A percentile compares a stretch with the other conserved stretches of the same genome.
Evolutionary conservation across 805 yeast species (phyloP).

Genomic region (Yarrowia osloensis): DNA sequence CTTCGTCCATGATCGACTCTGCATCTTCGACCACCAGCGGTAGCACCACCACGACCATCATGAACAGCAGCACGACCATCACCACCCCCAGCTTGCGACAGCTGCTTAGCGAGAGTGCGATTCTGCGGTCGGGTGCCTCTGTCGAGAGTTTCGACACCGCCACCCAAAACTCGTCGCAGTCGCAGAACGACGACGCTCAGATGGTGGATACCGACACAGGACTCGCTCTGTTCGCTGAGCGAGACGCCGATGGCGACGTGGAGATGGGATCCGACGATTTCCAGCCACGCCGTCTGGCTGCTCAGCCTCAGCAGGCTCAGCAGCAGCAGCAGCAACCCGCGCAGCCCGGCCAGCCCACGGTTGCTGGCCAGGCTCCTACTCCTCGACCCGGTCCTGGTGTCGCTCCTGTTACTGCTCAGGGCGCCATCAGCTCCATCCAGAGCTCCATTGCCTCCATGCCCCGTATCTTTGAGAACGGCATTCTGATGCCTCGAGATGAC

Average conservation of each 20-base stretch:
- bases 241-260: slow-evolving; percentile 23
- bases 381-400: slow-evolving; percentile 23
- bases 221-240: slow-evolving; percentile 17
- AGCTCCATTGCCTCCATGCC: slow-evolving; percentile 43
- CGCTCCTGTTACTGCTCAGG: slow-evolving; percentile 25
- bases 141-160: neutral
- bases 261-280: slow-evolving; percentile 11
- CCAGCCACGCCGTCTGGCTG: neutral
- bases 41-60: neutral
- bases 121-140: neutral
- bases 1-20: slow-evolving; percentile 19
- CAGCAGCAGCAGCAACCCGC: slow-evolving; percentile 7
- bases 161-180: neutral
- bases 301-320: neutral
- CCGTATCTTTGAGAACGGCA: slow-evolving; percentile 62
- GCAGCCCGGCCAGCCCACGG: neutral
- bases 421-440: slow-evolving; percentile 21
- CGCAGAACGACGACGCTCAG: slow-evolving; percentile 20
- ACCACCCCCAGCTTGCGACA: slow-evolving; percentile 19
- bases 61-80: slow-evolving; percentile 14
- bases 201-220: neutral
- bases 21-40: slow-evolving; percentile 2
- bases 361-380: neutral
- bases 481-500: slow-evolving; percentile 85
- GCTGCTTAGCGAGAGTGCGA: slow-evolving; percentile 21